Percentiles rank a stretch among this genome's conserved stretches.
These are phyloP conservation scores for Adenanthera pavonina DNA, from an alignment of 306 rosid genomes.

Conservation along the genomic window DNA sequence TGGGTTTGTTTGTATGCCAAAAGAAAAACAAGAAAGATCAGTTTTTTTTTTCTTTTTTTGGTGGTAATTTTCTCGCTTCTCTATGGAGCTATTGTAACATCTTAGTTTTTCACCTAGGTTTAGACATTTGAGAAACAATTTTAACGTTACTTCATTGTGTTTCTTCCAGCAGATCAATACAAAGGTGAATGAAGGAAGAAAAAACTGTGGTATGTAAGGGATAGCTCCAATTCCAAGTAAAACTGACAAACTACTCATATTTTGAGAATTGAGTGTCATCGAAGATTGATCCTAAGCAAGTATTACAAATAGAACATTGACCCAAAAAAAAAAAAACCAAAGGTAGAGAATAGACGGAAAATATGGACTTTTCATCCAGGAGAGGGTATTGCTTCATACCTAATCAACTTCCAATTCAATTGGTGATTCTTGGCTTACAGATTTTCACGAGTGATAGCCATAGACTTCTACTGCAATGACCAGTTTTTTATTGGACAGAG, in stretches of 20 bases:
- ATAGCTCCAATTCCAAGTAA: not conserved
- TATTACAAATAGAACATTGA: not conserved
- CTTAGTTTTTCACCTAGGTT: too few species aligned
- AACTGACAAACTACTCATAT: not conserved
- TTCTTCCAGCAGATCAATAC: not conserved
- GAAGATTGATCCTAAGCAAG: not conserved
- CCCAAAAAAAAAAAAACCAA: not conserved
- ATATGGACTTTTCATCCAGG: not conserved
- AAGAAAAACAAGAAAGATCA: too few species aligned
- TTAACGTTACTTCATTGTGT: too few species aligned
- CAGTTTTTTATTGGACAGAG: not conserved
- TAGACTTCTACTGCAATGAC: not conserved
- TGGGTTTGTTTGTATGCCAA: too few species aligned
- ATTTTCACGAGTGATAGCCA: not conserved
- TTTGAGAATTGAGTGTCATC: not conserved
- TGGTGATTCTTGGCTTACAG: not conserved
- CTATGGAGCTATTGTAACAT: too few species aligned
- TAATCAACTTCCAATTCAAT: not conserved
- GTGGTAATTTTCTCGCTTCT: too few species aligned
- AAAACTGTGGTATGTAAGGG: not conserved
- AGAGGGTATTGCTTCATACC: not conserved
- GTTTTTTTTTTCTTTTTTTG: too few species aligned
- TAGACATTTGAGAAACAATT: too few species aligned
- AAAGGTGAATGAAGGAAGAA: not conserved
- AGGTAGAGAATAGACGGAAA: too few species aligned